These are phyloP conservation scores for Lachnum nothofagi DNA, from an alignment of 2,329 filamentous ascomycete genomes.

Conservation along the genomic window DNA sequence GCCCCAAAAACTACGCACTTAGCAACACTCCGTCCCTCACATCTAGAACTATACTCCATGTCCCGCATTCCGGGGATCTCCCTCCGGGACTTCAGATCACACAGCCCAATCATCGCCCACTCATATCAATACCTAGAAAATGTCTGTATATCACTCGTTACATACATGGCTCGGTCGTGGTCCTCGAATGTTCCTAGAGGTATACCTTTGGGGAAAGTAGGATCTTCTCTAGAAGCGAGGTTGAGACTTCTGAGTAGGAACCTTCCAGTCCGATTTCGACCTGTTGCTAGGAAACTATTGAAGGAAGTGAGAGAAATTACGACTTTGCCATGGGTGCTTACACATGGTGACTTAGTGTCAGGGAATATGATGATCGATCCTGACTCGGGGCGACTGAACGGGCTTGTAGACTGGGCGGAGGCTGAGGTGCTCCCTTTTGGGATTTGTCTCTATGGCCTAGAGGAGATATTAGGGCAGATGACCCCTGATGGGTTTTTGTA, in stretches of 20 bases:
- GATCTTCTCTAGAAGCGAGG: conserved; percentile 38
- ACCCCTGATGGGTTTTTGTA: conserved; percentile 36
- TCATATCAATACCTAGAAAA: conserved; percentile 23
- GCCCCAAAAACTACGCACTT: conserved; percentile 41
- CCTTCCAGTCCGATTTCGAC: conserved; percentile 35
- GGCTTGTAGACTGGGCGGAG: conserved; percentile 61
- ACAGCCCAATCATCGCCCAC: background rate
- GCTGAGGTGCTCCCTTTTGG: conserved; percentile 57
- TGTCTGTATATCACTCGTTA: conserved; percentile 40
- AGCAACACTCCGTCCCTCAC: conserved; percentile 31
- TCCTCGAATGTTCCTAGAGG: too few relatives aligned
- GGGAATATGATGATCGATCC: conserved; percentile 52
- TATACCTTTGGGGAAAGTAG: conserved; percentile 35
- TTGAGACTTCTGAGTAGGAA: conserved; percentile 34
- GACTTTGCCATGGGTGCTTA: conserved; percentile 49
- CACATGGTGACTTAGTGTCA: conserved; percentile 56
- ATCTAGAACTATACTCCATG: conserved; percentile 39
- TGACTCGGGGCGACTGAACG: conserved; percentile 41
- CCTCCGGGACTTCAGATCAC: conserved; percentile 31
- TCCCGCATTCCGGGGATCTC: conserved; percentile 38
- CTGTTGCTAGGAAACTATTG: conserved; percentile 21
- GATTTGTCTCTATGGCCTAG: conserved; percentile 54
- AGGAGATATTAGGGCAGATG: conserved; percentile 52
- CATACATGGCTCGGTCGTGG: conserved; percentile 39
- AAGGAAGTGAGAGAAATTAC: conserved; percentile 35